phyloP scores from a whole-genome alignment of 2,329 filamentous ascomycete species.

The Sporothrix inflata region DNA sequence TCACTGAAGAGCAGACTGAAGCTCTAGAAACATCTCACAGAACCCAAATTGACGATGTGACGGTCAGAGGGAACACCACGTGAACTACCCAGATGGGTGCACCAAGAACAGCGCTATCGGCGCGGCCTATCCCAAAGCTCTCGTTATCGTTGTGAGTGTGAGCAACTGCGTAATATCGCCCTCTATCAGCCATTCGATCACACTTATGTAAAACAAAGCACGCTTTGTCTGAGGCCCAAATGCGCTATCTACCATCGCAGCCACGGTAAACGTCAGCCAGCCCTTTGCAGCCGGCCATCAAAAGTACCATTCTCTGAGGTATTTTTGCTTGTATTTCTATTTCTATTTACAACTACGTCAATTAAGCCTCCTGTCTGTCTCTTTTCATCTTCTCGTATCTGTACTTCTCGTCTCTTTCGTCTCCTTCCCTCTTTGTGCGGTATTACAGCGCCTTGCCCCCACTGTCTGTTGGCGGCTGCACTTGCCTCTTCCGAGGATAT shows the following conservation, averaged over 20 bases:
- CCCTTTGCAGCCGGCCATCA: not conserved
- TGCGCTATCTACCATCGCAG: not conserved
- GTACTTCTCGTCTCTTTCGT: not conserved
- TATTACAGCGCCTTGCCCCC: not conserved
- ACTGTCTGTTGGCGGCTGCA: slow-evolving; percentile 12
- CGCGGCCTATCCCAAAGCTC: not conserved
- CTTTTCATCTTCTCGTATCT: not conserved
- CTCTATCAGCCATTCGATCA: not conserved
- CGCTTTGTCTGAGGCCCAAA: not conserved
- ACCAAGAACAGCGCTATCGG: not conserved
- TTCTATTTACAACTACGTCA: too few relatives aligned
- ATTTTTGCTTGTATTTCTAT: not conserved
- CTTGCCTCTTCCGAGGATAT: slow-evolving; percentile 27
- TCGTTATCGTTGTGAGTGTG: not conserved
- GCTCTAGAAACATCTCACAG: not conserved
- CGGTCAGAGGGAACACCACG: not conserved
- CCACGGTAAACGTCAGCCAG: slow-evolving; percentile 14
- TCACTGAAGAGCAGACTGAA: not conserved
- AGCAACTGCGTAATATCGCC: not conserved
- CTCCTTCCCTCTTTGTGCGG: not conserved
- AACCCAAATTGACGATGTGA: not conserved
- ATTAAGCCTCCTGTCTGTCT: too few relatives aligned
- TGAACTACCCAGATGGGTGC: not conserved
- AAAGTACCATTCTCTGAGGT: not conserved
- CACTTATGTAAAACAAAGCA: slow-evolving; percentile 9